Evolutionary conservation across 2,329 filamentous ascomycete species (phyloP).

Genomic region (Stagonosporopsis chrysanthemi): DNA sequence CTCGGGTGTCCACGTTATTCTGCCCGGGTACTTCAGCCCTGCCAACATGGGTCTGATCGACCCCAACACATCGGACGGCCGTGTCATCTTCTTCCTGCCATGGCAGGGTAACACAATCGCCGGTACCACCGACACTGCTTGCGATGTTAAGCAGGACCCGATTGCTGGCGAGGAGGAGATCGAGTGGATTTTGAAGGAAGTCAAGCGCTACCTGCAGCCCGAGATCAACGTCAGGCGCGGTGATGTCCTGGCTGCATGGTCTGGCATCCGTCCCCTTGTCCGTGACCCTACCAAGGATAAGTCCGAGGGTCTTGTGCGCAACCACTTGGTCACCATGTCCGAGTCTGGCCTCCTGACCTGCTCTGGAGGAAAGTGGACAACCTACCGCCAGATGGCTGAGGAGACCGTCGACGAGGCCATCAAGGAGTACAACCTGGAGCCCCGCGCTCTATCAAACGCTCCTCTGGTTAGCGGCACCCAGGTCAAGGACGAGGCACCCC

Average conservation of each 20-base stretch:
- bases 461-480: conserved; percentile 75
- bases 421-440: conserved; percentile 68
- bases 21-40: conserved; percentile 86
- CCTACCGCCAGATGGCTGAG: conserved; percentile 91
- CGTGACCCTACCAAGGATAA: conserved; percentile 86
- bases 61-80: conserved; percentile 83
- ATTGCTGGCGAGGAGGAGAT: conserved; percentile 84
- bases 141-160: conserved; percentile 74
- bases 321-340: conserved; percentile 84
- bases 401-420: conserved; percentile 85
- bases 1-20: conserved; percentile 84
- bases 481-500: conserved; percentile 73
- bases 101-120: conserved; percentile 95
- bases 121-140: conserved; percentile 83
- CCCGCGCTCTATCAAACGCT: conserved; percentile 65
- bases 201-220: conserved; percentile 80
- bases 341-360: conserved; percentile 81
- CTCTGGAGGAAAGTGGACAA: conserved; percentile 91
- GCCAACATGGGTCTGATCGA: conserved; percentile 88
- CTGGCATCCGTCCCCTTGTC: conserved; percentile 84
- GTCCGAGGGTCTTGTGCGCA: conserved; percentile 86
- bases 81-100: conserved; percentile 91
- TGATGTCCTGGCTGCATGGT: conserved; percentile 90
- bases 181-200: conserved; percentile 85
- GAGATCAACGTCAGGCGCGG: conserved; percentile 85